Evolutionary conservation across 2,329 filamentous ascomycete species (phyloP).

Genomic region (Aschersonia sp.): DNA sequence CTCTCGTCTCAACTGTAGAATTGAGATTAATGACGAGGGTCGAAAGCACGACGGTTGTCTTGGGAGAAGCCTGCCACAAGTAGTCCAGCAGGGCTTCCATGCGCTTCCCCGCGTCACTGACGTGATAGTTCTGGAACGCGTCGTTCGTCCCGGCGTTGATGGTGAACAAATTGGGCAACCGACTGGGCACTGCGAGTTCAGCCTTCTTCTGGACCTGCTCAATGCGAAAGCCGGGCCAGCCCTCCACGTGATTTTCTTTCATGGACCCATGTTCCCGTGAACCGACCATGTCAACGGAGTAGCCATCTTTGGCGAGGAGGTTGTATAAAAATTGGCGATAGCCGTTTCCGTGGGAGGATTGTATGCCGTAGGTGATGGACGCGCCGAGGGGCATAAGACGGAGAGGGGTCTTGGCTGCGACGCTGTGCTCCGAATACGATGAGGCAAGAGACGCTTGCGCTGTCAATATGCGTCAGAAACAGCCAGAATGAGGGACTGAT

Average conservation of each 20-base stretch:
- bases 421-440: background rate
- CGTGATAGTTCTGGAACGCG: constrained; percentile 17
- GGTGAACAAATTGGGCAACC: constrained; percentile 23
- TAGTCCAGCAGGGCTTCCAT: constrained; percentile 20
- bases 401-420: constrained; percentile 14
- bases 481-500: too few species aligned
- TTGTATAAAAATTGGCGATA: constrained; percentile 20
- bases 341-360: constrained; percentile 22
- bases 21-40: constrained; percentile 21
- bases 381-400: constrained; percentile 29
- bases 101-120: constrained; percentile 15
- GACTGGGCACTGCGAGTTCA: constrained; percentile 12
- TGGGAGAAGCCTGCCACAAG: constrained; percentile 16
- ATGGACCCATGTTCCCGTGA: constrained; percentile 22
- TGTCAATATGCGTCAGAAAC: background rate
- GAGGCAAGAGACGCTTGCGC: background rate
- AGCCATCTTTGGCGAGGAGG: constrained; percentile 17
- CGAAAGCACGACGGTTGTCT: constrained; percentile 21
- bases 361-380: constrained; percentile 24
- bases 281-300: constrained; percentile 14
- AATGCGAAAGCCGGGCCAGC: constrained; percentile 26
- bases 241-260: constrained; percentile 27
- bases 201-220: constrained; percentile 22
- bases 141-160: constrained; percentile 31
- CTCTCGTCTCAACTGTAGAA: constrained; percentile 11